Evolutionary conservation across 768 basidiomycete species (phyloP).

Genomic region (Sarcodon aspratus): DNA sequence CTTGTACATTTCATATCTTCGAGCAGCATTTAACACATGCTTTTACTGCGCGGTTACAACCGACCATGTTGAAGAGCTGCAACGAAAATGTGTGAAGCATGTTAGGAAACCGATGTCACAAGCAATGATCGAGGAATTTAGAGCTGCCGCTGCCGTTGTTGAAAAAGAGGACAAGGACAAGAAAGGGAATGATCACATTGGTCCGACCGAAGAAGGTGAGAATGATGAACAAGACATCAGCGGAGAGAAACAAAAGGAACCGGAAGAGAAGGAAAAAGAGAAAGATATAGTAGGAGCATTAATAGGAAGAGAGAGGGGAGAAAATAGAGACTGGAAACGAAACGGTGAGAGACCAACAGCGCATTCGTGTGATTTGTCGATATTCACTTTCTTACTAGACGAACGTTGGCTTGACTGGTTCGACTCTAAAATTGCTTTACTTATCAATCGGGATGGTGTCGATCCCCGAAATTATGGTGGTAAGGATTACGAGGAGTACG

Average conservation of each 20-base stretch:
- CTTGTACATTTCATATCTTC: conserved; percentile 87
- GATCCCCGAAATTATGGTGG: conserved; percentile 87
- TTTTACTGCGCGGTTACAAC: conserved; percentile 94
- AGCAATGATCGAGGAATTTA: conserved; percentile 47
- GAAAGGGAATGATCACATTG: conserved; percentile 28
- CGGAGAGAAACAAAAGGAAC: conserved; percentile 16
- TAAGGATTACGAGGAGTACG: conserved; percentile 83
- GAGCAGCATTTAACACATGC: conserved; percentile 88
- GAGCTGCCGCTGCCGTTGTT: conserved; percentile 21
- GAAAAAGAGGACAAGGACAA: conserved; percentile 34
- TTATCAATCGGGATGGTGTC: conserved; percentile 68
- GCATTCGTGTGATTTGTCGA: conserved; percentile 5
- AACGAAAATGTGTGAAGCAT: conserved; percentile 91
- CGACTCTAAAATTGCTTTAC: conserved; percentile 73
- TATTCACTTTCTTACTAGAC: conserved; percentile 34
- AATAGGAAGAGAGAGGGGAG: conserved; percentile 21
- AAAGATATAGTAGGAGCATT: conserved; percentile 22
- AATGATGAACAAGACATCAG: conserved; percentile 21
- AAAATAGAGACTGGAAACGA: conserved; percentile 43
- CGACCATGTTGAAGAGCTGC: conserved; percentile 91
- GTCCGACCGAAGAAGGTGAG: conserved; percentile 19
- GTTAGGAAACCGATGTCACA: conserved; percentile 67
- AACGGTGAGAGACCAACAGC: conserved; percentile 39
- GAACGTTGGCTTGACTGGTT: conserved; percentile 86
- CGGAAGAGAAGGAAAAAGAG: conserved; percentile 17